Percentiles rank a stretch among this genome's conserved stretches.
Evolutionary conservation across 345 rosid genomes (phyloP).

Genomic region (Euclidium syriacum): DNA sequence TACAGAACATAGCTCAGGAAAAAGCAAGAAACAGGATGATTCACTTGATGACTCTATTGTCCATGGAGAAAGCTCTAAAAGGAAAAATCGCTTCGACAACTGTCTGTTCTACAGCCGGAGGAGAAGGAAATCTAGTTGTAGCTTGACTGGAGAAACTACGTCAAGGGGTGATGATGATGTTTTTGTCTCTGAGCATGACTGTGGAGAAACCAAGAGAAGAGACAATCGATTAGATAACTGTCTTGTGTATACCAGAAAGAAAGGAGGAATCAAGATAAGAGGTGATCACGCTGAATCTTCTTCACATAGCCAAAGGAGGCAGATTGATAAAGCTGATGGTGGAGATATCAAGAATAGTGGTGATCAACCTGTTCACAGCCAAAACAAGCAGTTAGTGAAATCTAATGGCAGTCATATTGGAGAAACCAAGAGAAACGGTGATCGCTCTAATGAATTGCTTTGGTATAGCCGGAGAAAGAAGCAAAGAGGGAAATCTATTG

Average conservation of each 20-base stretch:
- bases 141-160: neutral
- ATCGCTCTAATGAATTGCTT: slow-evolving; percentile 23
- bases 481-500: slow-evolving; percentile 34
- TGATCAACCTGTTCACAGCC: slow-evolving; percentile 16
- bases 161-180: slow-evolving; percentile 9
- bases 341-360: slow-evolving; percentile 20
- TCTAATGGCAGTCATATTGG: slow-evolving; percentile 23
- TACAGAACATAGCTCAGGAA: slow-evolving; percentile 2
- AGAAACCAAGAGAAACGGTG: slow-evolving; percentile 36
- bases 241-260: slow-evolving; percentile 27
- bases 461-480: slow-evolving; percentile 39
- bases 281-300: slow-evolving; percentile 12
- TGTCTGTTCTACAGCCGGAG: slow-evolving; percentile 27
- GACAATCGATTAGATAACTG: neutral
- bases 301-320: slow-evolving; percentile 8
- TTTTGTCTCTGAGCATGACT: slow-evolving; percentile 4
- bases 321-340: slow-evolving; percentile 8
- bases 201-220: slow-evolving; percentile 23
- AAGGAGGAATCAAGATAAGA: slow-evolving; percentile 16
- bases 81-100: slow-evolving; percentile 18
- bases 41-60: slow-evolving; percentile 16
- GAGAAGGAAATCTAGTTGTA: slow-evolving; percentile 7
- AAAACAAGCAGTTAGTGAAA: slow-evolving; percentile 39
- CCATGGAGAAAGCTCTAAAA: slow-evolving; percentile 15
- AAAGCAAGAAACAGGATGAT: slow-evolving; percentile 9